Evolutionary conservation across 306 rosid genomes (phyloP).

Genomic region (Dalbergia cultrata): DNA sequence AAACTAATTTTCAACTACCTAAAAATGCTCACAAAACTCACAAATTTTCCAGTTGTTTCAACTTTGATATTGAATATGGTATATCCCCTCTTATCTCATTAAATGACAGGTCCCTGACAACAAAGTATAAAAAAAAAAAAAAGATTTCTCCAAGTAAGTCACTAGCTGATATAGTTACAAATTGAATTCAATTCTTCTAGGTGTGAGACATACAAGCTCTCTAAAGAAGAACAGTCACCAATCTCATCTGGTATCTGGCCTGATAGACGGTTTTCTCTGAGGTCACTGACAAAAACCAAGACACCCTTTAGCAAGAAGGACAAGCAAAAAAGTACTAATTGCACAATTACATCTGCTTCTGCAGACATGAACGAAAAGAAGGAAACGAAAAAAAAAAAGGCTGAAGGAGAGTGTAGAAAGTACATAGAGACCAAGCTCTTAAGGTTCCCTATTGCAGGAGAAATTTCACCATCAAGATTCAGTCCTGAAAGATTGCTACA

Average conservation of each 20-base stretch:
- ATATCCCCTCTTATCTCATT: slow-evolving; percentile 90
- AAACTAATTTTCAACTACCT: not conserved
- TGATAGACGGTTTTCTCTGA: slow-evolving; percentile 75
- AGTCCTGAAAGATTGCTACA: slow-evolving; percentile 87
- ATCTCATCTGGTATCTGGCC: slow-evolving; percentile 99
- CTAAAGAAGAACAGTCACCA: slow-evolving; percentile 87
- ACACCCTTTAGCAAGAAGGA: not conserved
- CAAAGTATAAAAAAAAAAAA: too few species aligned
- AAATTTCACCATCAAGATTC: slow-evolving; percentile 93
- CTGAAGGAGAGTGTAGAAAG: not conserved
- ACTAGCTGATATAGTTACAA: slow-evolving; percentile 8
- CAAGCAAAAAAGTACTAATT: slow-evolving; percentile 13
- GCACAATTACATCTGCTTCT: slow-evolving; percentile 1
- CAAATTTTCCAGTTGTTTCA: slow-evolving; percentile 87
- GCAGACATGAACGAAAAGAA: slow-evolving; percentile 3
- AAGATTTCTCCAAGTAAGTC: slow-evolving; percentile 32
- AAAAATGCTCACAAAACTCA: slow-evolving; percentile 57
- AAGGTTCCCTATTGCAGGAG: slow-evolving; percentile 87
- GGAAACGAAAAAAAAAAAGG: not conserved
- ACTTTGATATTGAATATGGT: slow-evolving; percentile 92
- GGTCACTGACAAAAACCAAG: slow-evolving; percentile 65
- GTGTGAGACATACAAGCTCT: slow-evolving; percentile 64
- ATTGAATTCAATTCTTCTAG: not conserved
- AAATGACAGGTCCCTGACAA: slow-evolving; percentile 76
- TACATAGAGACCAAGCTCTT: slow-evolving; percentile 79